Percentiles rank a stretch among this genome's conserved stretches.
Evolutionary conservation across 352 stramenopile species (phyloP).

Genomic region (Hyaloperonospora arabidopsidis): DNA sequence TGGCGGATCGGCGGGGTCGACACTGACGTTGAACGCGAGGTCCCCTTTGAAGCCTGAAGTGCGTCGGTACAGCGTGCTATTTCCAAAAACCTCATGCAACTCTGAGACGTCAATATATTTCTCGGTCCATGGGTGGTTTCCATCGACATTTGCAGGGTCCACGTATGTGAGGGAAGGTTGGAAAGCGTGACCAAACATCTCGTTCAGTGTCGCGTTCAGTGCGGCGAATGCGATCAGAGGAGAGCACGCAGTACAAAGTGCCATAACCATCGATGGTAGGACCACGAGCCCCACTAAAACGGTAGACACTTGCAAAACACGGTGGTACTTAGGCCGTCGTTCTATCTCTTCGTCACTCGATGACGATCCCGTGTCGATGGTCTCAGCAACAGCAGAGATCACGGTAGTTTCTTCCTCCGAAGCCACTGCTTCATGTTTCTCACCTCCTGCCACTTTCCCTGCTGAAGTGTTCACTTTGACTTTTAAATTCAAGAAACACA

Average conservation of each 20-base stretch:
- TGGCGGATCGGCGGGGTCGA: constrained; percentile 21
- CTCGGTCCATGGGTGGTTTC: constrained; percentile 8
- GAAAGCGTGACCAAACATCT: constrained; percentile 10
- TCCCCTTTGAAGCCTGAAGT: constrained; percentile 18
- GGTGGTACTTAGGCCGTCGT: neutral
- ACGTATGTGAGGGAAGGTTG: constrained; percentile 6
- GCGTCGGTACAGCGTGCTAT: constrained; percentile 19
- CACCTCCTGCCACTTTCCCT: no score
- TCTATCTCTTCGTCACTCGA: neutral
- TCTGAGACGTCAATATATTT: constrained; percentile 20
- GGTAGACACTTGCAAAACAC: constrained; percentile 5
- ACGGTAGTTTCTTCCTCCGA: neutral
- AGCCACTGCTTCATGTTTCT: no score
- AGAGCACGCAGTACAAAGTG: constrained; percentile 8
- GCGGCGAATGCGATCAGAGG: constrained; percentile 15
- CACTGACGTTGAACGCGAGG: constrained; percentile 17
- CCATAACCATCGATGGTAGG: constrained; percentile 7
- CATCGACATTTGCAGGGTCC: constrained; percentile 8
- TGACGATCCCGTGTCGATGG: neutral
- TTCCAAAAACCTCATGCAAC: constrained; percentile 16
- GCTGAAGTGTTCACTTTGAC: neutral
- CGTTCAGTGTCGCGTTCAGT: constrained; percentile 20
- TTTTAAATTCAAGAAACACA: neutral
- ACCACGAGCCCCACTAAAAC: constrained; percentile 13
- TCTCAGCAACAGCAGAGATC: neutral